These are phyloP conservation scores for Mycena leptocephala DNA, from an alignment of 768 basidiomycete species.

Conservation along the genomic window DNA sequence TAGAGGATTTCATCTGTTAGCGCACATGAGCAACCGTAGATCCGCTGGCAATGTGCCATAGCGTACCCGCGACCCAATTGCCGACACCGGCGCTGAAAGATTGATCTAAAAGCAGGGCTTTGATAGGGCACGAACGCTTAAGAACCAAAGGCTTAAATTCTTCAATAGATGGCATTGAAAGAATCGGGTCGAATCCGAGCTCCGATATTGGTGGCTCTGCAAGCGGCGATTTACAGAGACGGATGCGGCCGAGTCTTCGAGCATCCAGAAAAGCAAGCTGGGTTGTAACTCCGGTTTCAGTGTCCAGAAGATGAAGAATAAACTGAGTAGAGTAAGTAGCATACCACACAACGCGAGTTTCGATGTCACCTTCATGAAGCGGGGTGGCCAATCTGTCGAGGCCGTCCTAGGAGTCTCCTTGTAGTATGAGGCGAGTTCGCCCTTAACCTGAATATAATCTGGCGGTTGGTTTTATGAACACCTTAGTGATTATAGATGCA, in stretches of 20 bases:
- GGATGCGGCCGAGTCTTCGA: constrained; percentile 79
- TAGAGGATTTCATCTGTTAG: constrained; percentile 79
- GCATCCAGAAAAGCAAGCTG: constrained; percentile 83
- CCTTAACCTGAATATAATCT: constrained; percentile 59
- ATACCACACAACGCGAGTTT: background rate
- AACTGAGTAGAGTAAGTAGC: constrained; percentile 58
- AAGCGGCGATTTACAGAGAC: constrained; percentile 71
- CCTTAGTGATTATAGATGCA: constrained; percentile 34
- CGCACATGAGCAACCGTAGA: background rate
- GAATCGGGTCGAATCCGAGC: constrained; percentile 85
- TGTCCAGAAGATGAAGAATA: constrained; percentile 71
- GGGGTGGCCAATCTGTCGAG: constrained; percentile 74
- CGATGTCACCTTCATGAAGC: constrained; percentile 71
- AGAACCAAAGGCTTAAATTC: constrained; percentile 65
- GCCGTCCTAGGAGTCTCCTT: constrained; percentile 59
- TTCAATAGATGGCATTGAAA: constrained; percentile 73
- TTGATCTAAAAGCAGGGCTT: constrained; percentile 85
- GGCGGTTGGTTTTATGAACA: background rate
- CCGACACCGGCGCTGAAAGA: constrained; percentile 87
- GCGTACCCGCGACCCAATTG: constrained; percentile 85
- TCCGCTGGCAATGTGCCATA: constrained; percentile 26
- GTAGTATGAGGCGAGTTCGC: constrained; percentile 65
- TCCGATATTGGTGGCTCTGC: constrained; percentile 79
- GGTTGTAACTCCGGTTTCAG: constrained; percentile 51
- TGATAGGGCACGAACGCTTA: constrained; percentile 77